Percentiles rank a stretch among this genome's conserved stretches.
These are phyloP conservation scores for Mycena kentingensis DNA, from an alignment of 768 basidiomycete genomes.

Conservation along the genomic window DNA sequence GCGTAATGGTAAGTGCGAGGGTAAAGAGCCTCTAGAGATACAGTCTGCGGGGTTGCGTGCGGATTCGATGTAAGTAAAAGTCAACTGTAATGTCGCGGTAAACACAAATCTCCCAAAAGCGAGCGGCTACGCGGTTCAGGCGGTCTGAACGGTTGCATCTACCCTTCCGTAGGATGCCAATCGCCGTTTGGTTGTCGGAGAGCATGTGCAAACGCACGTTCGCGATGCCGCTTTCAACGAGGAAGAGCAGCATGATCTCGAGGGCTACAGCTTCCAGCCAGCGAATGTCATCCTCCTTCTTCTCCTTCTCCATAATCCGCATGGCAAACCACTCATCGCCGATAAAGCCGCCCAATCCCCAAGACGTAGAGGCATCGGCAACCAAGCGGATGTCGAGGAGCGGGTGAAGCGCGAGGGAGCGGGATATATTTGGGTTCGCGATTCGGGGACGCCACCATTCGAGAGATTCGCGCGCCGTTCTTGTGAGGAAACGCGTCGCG, in stretches of 20 bases:
- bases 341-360: conserved; percentile 2
- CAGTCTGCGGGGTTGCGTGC: background rate
- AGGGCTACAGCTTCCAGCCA: conserved; percentile 3
- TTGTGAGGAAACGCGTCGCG: background rate
- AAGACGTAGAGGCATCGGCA: background rate
- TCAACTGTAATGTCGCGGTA: background rate
- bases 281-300: conserved; percentile 8
- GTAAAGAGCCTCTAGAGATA: background rate
- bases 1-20: background rate
- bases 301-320: too few species aligned
- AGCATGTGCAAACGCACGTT: background rate
- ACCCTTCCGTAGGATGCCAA: too few species aligned
- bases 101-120: background rate
- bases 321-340: background rate
- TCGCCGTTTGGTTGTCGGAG: conserved; percentile 6
- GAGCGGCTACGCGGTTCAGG: background rate
- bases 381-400: background rate
- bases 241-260: background rate
- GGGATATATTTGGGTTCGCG: background rate
- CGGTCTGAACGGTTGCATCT: too few species aligned
- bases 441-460: background rate
- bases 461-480: background rate
- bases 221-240: background rate
- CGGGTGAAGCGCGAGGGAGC: background rate
- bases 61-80: background rate